Conservation (phyloP, 306 rosid genomes). For the Cucumis cinereus region DNA sequence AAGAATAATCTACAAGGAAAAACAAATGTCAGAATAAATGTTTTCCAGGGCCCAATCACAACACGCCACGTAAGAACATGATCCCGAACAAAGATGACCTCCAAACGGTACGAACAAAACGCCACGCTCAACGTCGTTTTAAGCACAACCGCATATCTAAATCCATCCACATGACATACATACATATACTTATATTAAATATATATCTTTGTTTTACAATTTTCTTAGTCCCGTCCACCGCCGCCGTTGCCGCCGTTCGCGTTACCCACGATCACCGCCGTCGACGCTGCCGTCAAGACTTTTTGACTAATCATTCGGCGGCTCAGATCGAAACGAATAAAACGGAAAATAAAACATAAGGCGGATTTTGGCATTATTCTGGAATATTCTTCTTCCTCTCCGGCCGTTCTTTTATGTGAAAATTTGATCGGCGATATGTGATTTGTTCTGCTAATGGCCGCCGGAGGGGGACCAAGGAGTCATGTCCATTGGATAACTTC, state of each 20-base stretch:
- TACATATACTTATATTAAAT: background rate
- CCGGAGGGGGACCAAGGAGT: constrained; percentile 65
- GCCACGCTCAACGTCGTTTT: background rate
- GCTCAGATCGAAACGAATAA: background rate
- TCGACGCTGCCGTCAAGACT: background rate
- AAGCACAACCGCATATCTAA: background rate
- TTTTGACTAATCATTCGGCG: background rate
- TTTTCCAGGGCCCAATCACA: background rate
- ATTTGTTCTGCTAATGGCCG: constrained; percentile 13
- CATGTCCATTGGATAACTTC: constrained; percentile 97
- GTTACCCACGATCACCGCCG: background rate
- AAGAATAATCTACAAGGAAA: background rate
- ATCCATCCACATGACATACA: background rate
- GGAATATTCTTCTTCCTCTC: background rate
- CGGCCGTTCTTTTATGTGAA: background rate
- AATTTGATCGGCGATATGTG: background rate
- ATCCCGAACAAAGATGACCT: background rate
- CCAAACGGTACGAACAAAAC: background rate
- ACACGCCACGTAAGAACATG: background rate
- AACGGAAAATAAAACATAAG: background rate
- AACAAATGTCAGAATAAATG: background rate
- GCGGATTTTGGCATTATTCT: background rate
- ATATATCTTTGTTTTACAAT: background rate
- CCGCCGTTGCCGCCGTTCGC: background rate
- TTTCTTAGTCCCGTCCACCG: background rate